Evolutionary conservation across 2,329 filamentous ascomycete genomes (phyloP).

Genomic region (Malbranchea zuffiana): DNA sequence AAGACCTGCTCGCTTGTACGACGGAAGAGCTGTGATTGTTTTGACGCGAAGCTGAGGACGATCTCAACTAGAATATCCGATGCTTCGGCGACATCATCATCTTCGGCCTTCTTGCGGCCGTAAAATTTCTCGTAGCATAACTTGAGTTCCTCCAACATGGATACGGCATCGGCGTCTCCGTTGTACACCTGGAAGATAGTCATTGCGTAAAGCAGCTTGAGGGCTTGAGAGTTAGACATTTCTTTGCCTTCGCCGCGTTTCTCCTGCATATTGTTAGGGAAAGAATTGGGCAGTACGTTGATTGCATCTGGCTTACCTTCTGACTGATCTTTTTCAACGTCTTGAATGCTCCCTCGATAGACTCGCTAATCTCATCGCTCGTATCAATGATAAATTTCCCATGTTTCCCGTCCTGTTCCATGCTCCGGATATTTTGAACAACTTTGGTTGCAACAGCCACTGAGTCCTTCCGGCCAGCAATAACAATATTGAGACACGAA

Average conservation of each 20-base stretch:
- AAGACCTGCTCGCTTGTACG: constrained; percentile 85
- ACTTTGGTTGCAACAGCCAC: constrained; percentile 30
- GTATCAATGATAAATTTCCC: constrained; percentile 40
- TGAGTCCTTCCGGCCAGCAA: constrained; percentile 32
- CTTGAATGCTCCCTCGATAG: constrained; percentile 34
- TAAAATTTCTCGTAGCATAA: constrained; percentile 58
- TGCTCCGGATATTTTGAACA: constrained; percentile 32
- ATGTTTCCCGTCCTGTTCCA: constrained; percentile 25
- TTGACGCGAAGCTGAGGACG: constrained; percentile 76
- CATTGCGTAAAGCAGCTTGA: constrained; percentile 72
- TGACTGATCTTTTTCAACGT: constrained; percentile 29
- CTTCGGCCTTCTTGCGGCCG: constrained; percentile 41
- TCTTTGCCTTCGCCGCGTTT: constrained; percentile 43
- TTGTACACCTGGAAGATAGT: constrained; percentile 84
- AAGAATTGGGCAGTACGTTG: neutral
- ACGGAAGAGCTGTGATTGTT: constrained; percentile 71
- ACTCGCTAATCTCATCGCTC: constrained; percentile 35
- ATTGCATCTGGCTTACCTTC: constrained; percentile 21
- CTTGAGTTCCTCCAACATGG: constrained; percentile 70
- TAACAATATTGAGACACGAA: constrained; percentile 44
- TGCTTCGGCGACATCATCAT: constrained; percentile 38
- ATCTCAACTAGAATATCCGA: constrained; percentile 77
- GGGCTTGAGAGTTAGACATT: constrained; percentile 43
- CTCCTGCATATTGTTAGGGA: constrained; percentile 35
- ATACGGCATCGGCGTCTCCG: constrained; percentile 73